Evolutionary conservation across 495 filamentous ascomycete genomes (phyloP), one percentile per base, ranked within the genome.

Genomic region (Penicillium paxilli): DNA sequence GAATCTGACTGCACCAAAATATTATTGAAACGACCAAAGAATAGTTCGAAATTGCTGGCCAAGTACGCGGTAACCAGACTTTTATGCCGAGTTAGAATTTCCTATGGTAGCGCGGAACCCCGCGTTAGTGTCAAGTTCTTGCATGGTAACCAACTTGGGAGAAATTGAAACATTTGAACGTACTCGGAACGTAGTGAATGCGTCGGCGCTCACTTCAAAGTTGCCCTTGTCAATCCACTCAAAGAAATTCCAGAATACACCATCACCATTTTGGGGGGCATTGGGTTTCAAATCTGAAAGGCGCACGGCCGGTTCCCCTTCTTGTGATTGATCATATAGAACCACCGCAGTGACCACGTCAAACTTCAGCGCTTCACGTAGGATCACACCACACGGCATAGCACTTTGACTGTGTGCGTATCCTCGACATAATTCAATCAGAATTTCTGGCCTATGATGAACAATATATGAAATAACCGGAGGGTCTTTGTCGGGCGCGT

Each of bases 181-280:
- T 79, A 96, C 92, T 70, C 93, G 80, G 70, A 99, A 99, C 6
- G 93, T 98, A 33, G 90, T 94, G 63, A 98, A 99, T 1, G 95
- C 92, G 75, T 98, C 95, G 25, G 95, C 92, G 62, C 91, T 92
- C 52, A 98, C 88, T 75, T 99, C 95, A 68, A 99, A 99, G 16
- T 87, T 91, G 54, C 90, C 87, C 63, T 88, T 86, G 67, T 98
- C 91, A 51, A 99, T 96, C 89, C 92, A 99, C 44, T 89, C 82
- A 64, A 99, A 99, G 72, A 98, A 98, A n/a, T 80, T 83, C 95
- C 95, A 99, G 66, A 99, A 97, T 2, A 96, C 82, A 0, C 92
- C 92, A 12, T 82, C 77, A 16, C 91, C 91, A 10, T 76, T 84
- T 57, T 91, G 87, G 24, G 77, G 82, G 11, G 80, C 68, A 22